A percentile compares a stretch with the other conserved stretches of the same genome.
Conservation (phyloP, 495 filamentous ascomycete genomes). For the Niebla homalea region DNA sequence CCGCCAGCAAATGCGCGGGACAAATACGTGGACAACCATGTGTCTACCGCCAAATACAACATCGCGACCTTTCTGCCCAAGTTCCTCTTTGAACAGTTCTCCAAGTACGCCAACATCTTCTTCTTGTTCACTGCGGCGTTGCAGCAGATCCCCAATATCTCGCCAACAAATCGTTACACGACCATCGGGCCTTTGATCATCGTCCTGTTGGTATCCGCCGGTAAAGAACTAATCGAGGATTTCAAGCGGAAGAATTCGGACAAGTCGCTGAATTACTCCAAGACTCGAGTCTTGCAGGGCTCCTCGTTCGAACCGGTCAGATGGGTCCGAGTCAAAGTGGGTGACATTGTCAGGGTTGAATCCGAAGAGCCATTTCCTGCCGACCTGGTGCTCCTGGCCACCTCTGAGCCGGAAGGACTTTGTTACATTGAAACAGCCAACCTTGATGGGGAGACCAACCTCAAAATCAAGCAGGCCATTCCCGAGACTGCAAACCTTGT, state of each 20-base stretch:
- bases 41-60: constrained; percentile 98
- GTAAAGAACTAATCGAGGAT: constrained; percentile 91
- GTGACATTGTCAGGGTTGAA: constrained; percentile 88
- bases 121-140: constrained; percentile 95
- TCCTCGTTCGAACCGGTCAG: constrained; percentile 73
- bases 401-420: constrained; percentile 91
- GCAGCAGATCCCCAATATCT: constrained; percentile 91
- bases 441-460: constrained; percentile 92
- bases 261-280: constrained; percentile 75
- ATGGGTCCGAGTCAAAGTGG: constrained; percentile 89
- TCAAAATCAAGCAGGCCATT: constrained; percentile 98
- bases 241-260: constrained; percentile 82
- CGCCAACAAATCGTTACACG: constrained; percentile 87
- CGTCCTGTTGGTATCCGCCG: constrained; percentile 84
- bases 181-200: constrained; percentile 87
- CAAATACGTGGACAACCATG: constrained; percentile 89
- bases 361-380: constrained; percentile 95
- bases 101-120: constrained; percentile 97
- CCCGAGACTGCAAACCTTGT: constrained; percentile 86
- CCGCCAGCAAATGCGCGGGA: constrained; percentile 79
- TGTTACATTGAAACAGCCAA: constrained; percentile 99
- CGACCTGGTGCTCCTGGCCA: constrained; percentile 81
- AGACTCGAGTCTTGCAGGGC: constrained; percentile 70
- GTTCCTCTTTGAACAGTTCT: constrained; percentile 98
- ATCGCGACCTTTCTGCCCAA: constrained; percentile 89